These are phyloP conservation scores for Tetramitus jugosus DNA, from an alignment of 208 protist species.

Conservation along the genomic window DNA sequence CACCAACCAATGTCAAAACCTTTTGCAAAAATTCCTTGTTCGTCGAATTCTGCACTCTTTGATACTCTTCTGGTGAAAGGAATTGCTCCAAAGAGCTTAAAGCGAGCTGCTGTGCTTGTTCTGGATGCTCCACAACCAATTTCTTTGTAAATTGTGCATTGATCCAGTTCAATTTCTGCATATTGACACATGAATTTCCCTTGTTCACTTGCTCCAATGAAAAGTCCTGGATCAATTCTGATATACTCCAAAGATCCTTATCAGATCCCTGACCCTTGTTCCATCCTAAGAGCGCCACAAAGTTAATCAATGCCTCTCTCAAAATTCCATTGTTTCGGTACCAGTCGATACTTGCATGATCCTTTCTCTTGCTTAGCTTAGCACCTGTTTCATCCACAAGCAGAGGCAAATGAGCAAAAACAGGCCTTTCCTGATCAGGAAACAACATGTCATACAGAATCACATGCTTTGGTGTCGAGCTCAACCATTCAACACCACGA, in stretches of 20 bases:
- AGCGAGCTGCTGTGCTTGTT: neutral
- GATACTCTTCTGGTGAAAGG: neutral
- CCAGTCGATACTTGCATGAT: conserved; percentile 32
- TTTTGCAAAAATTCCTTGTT: conserved; percentile 3
- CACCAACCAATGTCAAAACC: neutral
- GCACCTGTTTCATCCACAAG: conserved; percentile 42
- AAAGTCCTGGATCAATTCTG: conserved; percentile 42
- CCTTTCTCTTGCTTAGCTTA: conserved; percentile 57
- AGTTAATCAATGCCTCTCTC: conserved; percentile 49
- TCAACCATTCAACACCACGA: conserved; percentile 42
- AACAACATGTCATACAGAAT: conserved; percentile 48
- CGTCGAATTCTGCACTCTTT: neutral
- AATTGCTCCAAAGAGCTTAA: neutral
- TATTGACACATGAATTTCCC: conserved; percentile 30
- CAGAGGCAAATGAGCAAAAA: conserved; percentile 55
- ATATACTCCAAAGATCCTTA: conserved; percentile 41
- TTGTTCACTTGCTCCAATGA: conserved; percentile 29
- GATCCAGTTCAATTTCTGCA: conserved; percentile 43
- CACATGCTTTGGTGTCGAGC: conserved; percentile 18
- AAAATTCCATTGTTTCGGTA: conserved; percentile 42
- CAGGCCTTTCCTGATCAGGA: conserved; percentile 39
- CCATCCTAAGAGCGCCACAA: conserved; percentile 52
- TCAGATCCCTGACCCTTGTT: conserved; percentile 10
- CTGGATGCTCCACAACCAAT: conserved; percentile 23
- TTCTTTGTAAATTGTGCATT: conserved; percentile 39